These are phyloP conservation scores for Rhizoclosmatium globosum DNA, from an alignment of 192 early-diverging fungal species.

Conservation along the genomic window DNA sequence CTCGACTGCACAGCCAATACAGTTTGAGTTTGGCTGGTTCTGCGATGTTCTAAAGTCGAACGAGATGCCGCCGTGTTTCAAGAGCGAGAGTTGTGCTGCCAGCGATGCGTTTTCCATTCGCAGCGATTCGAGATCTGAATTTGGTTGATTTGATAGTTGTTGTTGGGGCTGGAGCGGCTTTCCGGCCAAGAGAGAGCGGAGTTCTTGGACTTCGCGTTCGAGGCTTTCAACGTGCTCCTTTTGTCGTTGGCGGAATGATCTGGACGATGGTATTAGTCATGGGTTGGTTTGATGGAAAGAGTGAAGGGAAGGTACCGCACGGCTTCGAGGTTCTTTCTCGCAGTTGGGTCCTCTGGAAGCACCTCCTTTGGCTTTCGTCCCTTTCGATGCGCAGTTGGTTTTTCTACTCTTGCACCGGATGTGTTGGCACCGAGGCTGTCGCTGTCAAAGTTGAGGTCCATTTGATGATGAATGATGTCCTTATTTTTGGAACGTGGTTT, in stretches of 20 bases:
- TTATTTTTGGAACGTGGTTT: no score
- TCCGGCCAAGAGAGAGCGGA: not conserved
- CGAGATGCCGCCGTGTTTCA: not conserved
- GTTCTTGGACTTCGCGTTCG: constrained; percentile 5
- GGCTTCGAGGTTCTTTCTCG: constrained; percentile 4
- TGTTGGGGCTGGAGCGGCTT: not conserved
- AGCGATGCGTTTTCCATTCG: not conserved
- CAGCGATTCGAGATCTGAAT: not conserved
- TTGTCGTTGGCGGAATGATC: not conserved
- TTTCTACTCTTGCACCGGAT: no score
- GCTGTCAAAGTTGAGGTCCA: no score
- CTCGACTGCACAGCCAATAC: constrained; percentile 2
- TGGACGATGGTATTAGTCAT: not conserved
- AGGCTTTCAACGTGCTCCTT: not conserved
- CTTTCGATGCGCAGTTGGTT: not conserved
- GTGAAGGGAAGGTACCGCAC: not conserved
- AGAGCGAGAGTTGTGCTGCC: not conserved
- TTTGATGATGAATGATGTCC: no score
- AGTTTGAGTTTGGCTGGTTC: not conserved
- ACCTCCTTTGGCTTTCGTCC: constrained; percentile 1
- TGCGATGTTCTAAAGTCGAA: not conserved
- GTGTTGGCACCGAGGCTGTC: no score
- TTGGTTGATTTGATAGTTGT: not conserved
- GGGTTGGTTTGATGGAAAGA: not conserved
- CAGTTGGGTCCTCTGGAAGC: not conserved